phyloP scores from a whole-genome alignment of 192 early-diverging fungal genomes.

The Entomortierella lignicola region DNA sequence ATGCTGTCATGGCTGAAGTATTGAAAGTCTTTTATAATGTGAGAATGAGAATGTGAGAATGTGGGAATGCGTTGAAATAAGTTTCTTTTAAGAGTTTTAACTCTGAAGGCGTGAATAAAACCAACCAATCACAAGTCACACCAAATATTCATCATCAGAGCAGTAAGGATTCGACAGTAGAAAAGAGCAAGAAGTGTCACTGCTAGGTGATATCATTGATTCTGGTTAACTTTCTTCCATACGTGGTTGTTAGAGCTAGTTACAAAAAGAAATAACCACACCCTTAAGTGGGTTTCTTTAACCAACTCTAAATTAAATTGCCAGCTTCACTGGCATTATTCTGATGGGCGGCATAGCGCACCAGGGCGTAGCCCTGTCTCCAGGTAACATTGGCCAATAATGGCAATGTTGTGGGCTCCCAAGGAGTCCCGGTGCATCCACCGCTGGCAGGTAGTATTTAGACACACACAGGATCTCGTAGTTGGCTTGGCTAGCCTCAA shows the following conservation, averaged over 20 bases:
- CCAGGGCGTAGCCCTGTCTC: background rate
- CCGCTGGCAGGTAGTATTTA: background rate
- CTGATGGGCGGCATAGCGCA: too few species aligned
- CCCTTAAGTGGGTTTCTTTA: too few species aligned
- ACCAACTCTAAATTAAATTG: too few species aligned
- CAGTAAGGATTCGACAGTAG: too few species aligned
- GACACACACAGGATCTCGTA: background rate
- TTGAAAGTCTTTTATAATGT: too few species aligned
- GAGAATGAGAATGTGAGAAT: conserved; percentile 10
- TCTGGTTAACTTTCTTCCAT: too few species aligned
- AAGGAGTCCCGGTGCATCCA: conserved; percentile 8
- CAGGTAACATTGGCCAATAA: background rate
- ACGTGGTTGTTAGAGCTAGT: too few species aligned
- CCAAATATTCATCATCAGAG: background rate
- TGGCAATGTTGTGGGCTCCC: conserved; percentile 9
- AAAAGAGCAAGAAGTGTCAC: too few species aligned
- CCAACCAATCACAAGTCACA: conserved; percentile 13
- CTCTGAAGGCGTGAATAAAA: background rate
- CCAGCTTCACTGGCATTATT: too few species aligned
- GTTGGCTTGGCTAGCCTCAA: conserved; percentile 3
- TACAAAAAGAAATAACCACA: too few species aligned
- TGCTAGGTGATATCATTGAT: too few species aligned
- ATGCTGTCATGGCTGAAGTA: conserved; percentile 25
- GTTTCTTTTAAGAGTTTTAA: background rate
- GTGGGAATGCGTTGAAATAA: background rate